phyloP scores from a whole-genome alignment of 1,284 basidiomycete genomes.

The Cutaneotrichosporon spelunceum region DNA sequence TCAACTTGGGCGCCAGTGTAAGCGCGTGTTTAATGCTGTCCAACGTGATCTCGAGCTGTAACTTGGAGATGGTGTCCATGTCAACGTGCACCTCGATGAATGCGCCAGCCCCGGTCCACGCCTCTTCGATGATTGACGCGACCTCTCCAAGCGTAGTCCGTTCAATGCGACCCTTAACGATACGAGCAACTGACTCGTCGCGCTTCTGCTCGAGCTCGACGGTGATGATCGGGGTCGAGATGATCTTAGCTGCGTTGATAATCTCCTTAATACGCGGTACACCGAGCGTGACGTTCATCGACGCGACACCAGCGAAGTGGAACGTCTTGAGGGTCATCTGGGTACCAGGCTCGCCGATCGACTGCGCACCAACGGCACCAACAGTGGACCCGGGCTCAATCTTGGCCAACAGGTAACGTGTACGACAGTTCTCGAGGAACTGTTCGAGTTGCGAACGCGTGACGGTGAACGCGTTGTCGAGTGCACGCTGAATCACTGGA shows the following conservation, averaged over 20 bases:
- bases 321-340: conserved; percentile 99
- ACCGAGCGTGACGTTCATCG: conserved; percentile 99
- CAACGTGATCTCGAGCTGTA: conserved; percentile 90
- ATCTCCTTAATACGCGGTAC: conserved; percentile 97
- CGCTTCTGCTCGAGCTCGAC: conserved; percentile 83
- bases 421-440: conserved; percentile 86
- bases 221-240: conserved; percentile 98
- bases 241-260: conserved; percentile 91
- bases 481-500: conserved; percentile 60
- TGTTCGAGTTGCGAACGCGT: conserved; percentile 72
- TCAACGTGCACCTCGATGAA: conserved; percentile 94
- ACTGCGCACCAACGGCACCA: conserved; percentile 97
- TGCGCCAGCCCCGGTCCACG: conserved; percentile 87
- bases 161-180: conserved; percentile 95
- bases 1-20: conserved; percentile 81
- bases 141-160: conserved; percentile 94
- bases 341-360: conserved; percentile 98
- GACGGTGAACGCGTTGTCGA: conserved; percentile 88
- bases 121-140: conserved; percentile 89
- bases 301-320: conserved; percentile 99
- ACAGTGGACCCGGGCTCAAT: conserved; percentile 97
- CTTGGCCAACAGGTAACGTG: conserved; percentile 86
- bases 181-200: conserved; percentile 86
- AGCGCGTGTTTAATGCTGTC: conserved; percentile 94
- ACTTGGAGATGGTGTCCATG: conserved; percentile 77